A percentile compares a stretch with the other conserved stretches of the same genome.
These are phyloP conservation scores for Cladosporium velox DNA, from an alignment of 2,329 filamentous ascomycete species.

Conservation along the genomic window DNA sequence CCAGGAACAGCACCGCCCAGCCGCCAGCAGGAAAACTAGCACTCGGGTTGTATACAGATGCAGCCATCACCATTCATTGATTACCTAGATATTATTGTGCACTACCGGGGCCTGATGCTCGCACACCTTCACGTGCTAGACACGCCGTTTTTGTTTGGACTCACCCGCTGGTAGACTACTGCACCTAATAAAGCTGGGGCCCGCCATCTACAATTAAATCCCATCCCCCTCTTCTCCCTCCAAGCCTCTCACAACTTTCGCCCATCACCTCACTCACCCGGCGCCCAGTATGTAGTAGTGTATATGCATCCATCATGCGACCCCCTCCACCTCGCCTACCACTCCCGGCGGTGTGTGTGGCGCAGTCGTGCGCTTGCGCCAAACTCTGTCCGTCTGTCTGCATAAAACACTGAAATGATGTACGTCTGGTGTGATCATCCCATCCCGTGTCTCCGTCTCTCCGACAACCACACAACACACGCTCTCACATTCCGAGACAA, in stretches of 20 bases:
- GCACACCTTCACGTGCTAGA: constrained; percentile 7
- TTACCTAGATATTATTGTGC: no score
- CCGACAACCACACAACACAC: constrained; percentile 7
- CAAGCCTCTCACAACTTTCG: background rate
- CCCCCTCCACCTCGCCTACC: background rate
- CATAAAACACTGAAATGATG: background rate
- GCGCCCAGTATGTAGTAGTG: background rate
- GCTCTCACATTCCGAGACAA: constrained; percentile 1
- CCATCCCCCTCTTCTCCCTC: background rate
- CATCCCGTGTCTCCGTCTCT: constrained; percentile 8
- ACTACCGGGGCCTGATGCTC: background rate
- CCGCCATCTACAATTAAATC: background rate
- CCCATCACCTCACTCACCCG: constrained; percentile 8
- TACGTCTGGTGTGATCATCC: background rate
- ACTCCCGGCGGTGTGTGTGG: constrained; percentile 2
- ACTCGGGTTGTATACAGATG: background rate
- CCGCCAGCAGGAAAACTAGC: background rate
- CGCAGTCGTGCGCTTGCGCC: background rate
- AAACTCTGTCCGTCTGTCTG: background rate
- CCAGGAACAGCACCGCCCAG: background rate
- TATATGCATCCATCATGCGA: background rate
- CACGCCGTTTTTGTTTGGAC: constrained; percentile 3
- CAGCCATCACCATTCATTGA: background rate
- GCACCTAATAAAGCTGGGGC: background rate
- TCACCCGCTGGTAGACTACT: background rate